These are phyloP conservation scores for Corchorus capsularis DNA, from an alignment of 345 rosid species.

Conservation along the genomic window DNA sequence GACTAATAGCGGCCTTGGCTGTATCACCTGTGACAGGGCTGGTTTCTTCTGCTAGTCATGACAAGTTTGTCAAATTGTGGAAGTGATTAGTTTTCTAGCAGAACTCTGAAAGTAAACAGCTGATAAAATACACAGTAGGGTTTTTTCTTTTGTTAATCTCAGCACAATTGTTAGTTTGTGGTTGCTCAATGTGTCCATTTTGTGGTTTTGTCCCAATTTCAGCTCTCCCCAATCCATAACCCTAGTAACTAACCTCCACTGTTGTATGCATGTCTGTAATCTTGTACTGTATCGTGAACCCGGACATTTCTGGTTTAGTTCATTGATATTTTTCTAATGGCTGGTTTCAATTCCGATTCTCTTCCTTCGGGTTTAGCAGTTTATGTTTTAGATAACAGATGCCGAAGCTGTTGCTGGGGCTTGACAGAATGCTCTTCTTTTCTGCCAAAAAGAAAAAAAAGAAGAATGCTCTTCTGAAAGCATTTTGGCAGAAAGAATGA, in stretches of 20 bases:
- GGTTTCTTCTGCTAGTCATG: slow-evolving; percentile 97
- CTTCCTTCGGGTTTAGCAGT: neutral
- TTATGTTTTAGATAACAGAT: too few relatives aligned
- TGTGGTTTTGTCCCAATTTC: slow-evolving; percentile 12
- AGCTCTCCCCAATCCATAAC: slow-evolving; percentile 14
- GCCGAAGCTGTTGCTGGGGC: too few relatives aligned
- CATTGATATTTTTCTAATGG: neutral
- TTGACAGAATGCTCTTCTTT: too few relatives aligned
- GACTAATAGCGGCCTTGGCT: slow-evolving; percentile 74
- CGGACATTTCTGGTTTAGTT: neutral
- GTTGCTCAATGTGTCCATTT: slow-evolving; percentile 9
- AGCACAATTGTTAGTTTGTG: slow-evolving; percentile 20
- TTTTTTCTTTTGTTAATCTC: neutral
- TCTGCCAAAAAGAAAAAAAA: too few relatives aligned
- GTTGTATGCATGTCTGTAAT: slow-evolving; percentile 23
- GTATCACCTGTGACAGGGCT: slow-evolving; percentile 71
- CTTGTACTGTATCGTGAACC: neutral
- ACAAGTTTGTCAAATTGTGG: slow-evolving; percentile 90
- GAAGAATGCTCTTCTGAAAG: too few relatives aligned
- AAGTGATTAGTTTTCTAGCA: slow-evolving; percentile 37
- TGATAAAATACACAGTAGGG: neutral
- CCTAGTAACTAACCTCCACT: slow-evolving; percentile 28
- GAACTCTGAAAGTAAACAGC: neutral
- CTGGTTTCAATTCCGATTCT: neutral
- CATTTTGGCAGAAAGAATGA: too few relatives aligned